Conservation (phyloP, 2,329 filamentous ascomycete genomes). For the Calonectria hawksworthii region DNA sequence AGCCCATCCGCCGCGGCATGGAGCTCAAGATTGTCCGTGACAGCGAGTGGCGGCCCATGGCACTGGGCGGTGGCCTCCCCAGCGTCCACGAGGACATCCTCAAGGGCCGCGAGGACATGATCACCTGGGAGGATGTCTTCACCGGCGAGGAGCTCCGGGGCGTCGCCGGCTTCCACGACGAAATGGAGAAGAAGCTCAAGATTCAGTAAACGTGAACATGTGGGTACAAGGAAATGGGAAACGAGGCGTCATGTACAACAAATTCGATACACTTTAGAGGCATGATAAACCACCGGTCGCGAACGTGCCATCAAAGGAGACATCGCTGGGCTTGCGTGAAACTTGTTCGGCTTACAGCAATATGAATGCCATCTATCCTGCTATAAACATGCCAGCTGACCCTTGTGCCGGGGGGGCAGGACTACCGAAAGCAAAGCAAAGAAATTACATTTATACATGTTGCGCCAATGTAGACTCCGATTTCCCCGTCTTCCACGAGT, state of each 20-base stretch:
- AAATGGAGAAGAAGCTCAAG: constrained; percentile 94
- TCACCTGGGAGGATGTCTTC: constrained; percentile 96
- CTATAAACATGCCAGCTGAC: constrained; percentile 44
- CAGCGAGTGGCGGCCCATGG: constrained; percentile 84
- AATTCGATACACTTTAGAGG: constrained; percentile 36
- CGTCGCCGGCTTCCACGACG: constrained; percentile 83
- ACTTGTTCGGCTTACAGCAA: constrained; percentile 20
- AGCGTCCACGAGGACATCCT: constrained; percentile 93
- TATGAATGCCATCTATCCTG: constrained; percentile 35
- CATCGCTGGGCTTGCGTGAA: background rate
- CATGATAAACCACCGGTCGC: constrained; percentile 19
- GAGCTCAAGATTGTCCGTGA: constrained; percentile 89
- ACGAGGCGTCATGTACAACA: constrained; percentile 34
- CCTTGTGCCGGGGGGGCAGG: constrained; percentile 32
- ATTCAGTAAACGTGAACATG: constrained; percentile 63
- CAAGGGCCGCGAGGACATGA: constrained; percentile 79
- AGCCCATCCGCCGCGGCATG: constrained; percentile 94
- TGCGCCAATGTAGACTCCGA: constrained; percentile 48
- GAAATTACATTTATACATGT: constrained; percentile 45
- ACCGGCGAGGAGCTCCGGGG: constrained; percentile 81
- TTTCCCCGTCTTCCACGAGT: constrained; percentile 44
- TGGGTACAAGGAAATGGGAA: constrained; percentile 6
- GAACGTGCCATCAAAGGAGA: background rate
- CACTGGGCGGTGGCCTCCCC: constrained; percentile 70
- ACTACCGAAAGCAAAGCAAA: constrained; percentile 37